Base-by-base conservation (phyloP, 805 yeast genomes). In the Monosporozyma aquatica region DNA sequence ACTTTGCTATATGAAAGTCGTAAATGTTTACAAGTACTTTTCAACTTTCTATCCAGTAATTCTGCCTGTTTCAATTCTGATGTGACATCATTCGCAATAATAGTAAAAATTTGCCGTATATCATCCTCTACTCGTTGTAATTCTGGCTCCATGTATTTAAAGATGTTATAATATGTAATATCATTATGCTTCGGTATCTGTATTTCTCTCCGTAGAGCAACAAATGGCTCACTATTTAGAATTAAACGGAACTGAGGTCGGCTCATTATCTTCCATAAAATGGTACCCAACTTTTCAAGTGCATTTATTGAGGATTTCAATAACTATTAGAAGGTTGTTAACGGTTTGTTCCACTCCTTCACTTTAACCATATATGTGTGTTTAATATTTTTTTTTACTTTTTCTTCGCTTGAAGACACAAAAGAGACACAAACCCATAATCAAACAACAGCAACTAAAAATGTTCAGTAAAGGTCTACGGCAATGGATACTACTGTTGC, bases 61-160 rank as follows among this genome's bases (percentile, higher is more conserved):
- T 48, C 48, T 44, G 64, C 62, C 26, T 58, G 61, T 21, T 48
- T 50, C 23, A 53, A 46, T 41, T 64, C 68, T 14, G 55, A 49
- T 11, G 53, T 52, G 5, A 66, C 51, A 38, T 62, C 67, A 22
- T 51, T 56, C 22, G 54, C 53, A 7, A 61, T 44, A 7, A 43
- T 43, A 11, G 38, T 41, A 41, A 53, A 51, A n/a, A 59, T 44
- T 6, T 41, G 25, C 3, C 21, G 27, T 8, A 59, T 42, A 37
- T 56, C 64, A 2, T 40, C 27, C 18, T 46, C 46, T 1, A 59
- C 53, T 32, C 51, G 55, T 15, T 40, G 38, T 8, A 59, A 20
- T 41, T 58, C 60, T 6, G 39, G 38, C 13, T 50, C 47, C 9
- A 55, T 55, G 3, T 44, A 47, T n/a, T 43, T 37, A 40, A 58